Conservation (phyloP, 768 basidiomycete genomes). For the Lactarius hatsudake region DNA sequence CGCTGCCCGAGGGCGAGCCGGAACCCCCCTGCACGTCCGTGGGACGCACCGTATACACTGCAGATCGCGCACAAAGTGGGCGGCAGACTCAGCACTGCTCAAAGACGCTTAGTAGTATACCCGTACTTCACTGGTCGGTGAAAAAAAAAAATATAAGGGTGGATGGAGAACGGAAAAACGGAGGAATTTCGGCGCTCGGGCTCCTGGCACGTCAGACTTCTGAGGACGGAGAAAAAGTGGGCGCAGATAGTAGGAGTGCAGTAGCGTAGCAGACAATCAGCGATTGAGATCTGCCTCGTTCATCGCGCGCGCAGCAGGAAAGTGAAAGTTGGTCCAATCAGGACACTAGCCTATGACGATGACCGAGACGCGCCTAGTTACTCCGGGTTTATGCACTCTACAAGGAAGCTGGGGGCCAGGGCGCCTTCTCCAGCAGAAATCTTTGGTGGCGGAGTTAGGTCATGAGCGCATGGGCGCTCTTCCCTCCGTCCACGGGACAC, state of each 20-base stretch:
- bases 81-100: not conserved
- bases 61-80: not conserved
- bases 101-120: not conserved
- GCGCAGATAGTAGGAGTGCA: not conserved
- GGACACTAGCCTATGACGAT: not conserved
- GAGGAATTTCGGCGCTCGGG: not conserved
- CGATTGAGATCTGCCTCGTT: not conserved
- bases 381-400: not conserved
- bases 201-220: not conserved
- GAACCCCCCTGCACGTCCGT: not conserved
- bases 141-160: not conserved
- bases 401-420: not conserved
- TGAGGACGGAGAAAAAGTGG: not conserved
- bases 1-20: constrained; percentile 11
- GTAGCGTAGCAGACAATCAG: not conserved
- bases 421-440: not conserved
- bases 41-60: constrained; percentile 7
- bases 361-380: not conserved
- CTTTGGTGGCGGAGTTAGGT: not conserved
- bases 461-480: not conserved
- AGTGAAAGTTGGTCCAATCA: not conserved
- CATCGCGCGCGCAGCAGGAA: not conserved
- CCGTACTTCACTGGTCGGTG: not conserved
- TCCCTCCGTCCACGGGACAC: not conserved
- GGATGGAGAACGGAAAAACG: not conserved